Base-by-base conservation (phyloP, 2,329 filamentous ascomycete genomes). In the Microsporum audouinii region DNA sequence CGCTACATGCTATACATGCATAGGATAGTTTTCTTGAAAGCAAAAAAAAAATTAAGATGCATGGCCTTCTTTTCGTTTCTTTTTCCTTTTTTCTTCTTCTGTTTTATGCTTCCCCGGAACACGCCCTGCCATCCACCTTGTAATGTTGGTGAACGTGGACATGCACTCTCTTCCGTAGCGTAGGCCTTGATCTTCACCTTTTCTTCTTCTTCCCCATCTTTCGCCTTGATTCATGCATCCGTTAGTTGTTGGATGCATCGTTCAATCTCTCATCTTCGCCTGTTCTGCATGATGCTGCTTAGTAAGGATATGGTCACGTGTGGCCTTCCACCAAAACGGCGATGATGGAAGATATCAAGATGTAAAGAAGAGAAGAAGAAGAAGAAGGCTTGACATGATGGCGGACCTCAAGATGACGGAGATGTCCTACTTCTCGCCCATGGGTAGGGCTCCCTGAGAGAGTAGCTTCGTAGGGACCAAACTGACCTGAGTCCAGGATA, bases 401-500 rank as follows among this genome's bases (percentile, higher is more conserved):
- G 49, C 49, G 23, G 49, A 55, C n/a, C 49, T 55, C 10, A 55
- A 55, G 49, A 31, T 31, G 49, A 55, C 49, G 29, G 49, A 55
- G 49, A 55, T 55, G 14, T 55, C 49, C 8, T 55, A 55, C 49
- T 60, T 60, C 47, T 56, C 45, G 33, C 45, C 58, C 14, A 60
- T 60, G 36, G 43, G 55, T 58, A 61, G 23, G 39, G 10, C 38
- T 29, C 2, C 23, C 23, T 6, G 38, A 36, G 5, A 36, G 5
- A 12, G 8, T 39, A 6, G 3, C 5, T 7, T 6, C 38, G 10
- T 10, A 12, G 14, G 8, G 38, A 12, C 41, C 12, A 23, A n/a
- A 45, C 41, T 45, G 17, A 23, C 14, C 12, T 31, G 45, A 29
- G 33, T 27, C 23, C 31, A 78, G 76, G 77, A 62, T 79, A 79